Base-by-base conservation (phyloP, 78 protist genomes). In the Dictyostelium purpureum region DNA sequence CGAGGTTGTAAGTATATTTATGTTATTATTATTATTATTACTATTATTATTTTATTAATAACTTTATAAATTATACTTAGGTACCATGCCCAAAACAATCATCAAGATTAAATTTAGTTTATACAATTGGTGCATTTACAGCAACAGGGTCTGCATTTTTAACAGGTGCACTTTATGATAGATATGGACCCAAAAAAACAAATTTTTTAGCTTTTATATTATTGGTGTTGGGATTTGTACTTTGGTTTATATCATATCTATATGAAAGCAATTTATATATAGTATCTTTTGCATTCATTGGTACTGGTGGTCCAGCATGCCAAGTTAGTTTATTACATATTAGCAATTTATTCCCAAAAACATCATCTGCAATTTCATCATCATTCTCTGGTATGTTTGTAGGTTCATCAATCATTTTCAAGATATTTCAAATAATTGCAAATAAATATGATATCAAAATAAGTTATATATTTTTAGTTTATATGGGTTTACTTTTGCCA, bases 271-370 rank as follows among this genome's bases (percentile, higher is more conserved):
- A 85, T 59, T 26, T 85, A 33, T 85, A 85, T 85, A 85, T 85
- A 6, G 18, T 85, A 35, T 54, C 92, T 9, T 85, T 85, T 73
- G 92, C 92, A 56, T 45, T 85, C 19, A 26, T 85, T 51, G 92
- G 92, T 12, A 85, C 65, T 19, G 92, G 92, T 61, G 92, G 92
- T 14, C 92, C 92, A 19, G 92, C 92, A 16, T 85, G 83, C 59
- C 92, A 85, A 85, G 82, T 85, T 33, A 43, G 66, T 59, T 45
- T 85, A 31, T 54, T 85, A 57, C 92, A 85, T 59, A 69, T 42
- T 56, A 70, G 90, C 11, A 85, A 85, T 35, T n/a, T 85, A 73
- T 73, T 85, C 11, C 92, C 92, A 73, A 21, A 38, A 2, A 40
- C 26, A 19, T 10, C 37, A 12, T 10, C 35, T 11, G 31, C 67